phyloP scores from a whole-genome alignment of 2,329 filamentous ascomycete genomes.

The Penicillium sp. region DNA sequence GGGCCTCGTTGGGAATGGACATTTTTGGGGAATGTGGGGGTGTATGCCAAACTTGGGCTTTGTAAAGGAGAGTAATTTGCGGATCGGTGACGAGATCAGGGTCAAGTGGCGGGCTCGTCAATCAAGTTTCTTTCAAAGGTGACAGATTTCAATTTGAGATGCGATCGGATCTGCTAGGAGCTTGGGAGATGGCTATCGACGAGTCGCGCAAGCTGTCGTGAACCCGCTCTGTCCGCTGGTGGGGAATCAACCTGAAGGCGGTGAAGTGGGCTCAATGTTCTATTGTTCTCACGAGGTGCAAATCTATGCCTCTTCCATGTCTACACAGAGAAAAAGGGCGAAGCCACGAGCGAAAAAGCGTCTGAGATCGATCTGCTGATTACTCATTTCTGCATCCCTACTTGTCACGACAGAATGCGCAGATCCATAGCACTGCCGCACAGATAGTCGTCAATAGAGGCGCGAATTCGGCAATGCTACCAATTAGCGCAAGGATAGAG shows the following conservation, averaged over 20 bases:
- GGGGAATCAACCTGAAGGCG: neutral
- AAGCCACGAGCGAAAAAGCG: neutral
- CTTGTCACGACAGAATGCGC: no score
- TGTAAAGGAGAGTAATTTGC: slow-evolving; percentile 1
- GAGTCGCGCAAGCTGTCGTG: neutral
- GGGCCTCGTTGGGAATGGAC: slow-evolving; percentile 90
- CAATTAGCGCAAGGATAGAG: no score
- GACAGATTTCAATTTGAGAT: neutral
- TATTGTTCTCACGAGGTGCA: neutral
- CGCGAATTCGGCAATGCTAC: no score
- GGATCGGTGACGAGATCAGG: neutral
- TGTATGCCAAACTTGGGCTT: slow-evolving; percentile 5
- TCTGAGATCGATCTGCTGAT: neutral
- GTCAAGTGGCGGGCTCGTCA: neutral
- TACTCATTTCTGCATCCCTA: no score
- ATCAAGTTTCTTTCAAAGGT: neutral
- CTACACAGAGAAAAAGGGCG: neutral
- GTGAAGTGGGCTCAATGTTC: neutral
- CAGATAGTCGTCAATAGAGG: no score
- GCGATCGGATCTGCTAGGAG: neutral
- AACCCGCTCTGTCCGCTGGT: neutral
- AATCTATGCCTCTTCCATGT: neutral
- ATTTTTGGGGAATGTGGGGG: slow-evolving; percentile 53
- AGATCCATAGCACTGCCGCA: no score
- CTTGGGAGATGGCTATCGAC: neutral